These are phyloP conservation scores for Iberis amara DNA, from an alignment of 441 rosid species.

Conservation along the genomic window DNA sequence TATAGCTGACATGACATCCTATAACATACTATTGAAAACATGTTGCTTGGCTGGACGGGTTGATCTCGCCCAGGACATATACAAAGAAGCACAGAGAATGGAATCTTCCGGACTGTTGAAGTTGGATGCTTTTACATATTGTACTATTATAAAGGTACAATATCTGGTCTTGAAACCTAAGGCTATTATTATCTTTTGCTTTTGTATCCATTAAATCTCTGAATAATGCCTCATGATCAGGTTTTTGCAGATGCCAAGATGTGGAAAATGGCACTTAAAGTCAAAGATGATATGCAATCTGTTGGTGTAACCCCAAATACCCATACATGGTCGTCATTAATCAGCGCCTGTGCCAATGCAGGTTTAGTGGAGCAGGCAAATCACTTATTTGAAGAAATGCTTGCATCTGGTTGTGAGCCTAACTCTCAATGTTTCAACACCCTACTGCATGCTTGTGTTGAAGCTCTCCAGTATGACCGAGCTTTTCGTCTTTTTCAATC, in stretches of 20 bases:
- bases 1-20: conserved; percentile 69
- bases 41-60: conserved; percentile 81
- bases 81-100: conserved; percentile 63
- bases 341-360: conserved; percentile 86
- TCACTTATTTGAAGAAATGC: conserved; percentile 77
- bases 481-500: conserved; percentile 80
- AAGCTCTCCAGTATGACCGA: conserved; percentile 81
- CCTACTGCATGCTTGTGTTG: conserved; percentile 83
- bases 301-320: conserved; percentile 71
- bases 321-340: conserved; percentile 84
- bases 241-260: conserved; percentile 83
- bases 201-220: conserved; percentile 5
- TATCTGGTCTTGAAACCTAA: conserved; percentile 6
- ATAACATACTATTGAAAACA: conserved; percentile 86
- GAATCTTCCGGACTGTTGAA: conserved; percentile 57
- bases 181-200: not conserved
- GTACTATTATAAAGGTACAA: conserved; percentile 81
- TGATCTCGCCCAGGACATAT: conserved; percentile 82
- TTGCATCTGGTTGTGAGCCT: conserved; percentile 74
- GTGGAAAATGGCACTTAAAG: conserved; percentile 81
- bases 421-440: conserved; percentile 78
- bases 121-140: conserved; percentile 83
- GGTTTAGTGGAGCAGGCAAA: conserved; percentile 82
- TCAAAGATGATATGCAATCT: conserved; percentile 80
- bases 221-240: conserved; percentile 37